A percentile compares a stretch with the other conserved stretches of the same genome.
phyloP scores from a whole-genome alignment of 1,139 yeast genomes.

The Blastobotrys apis region DNA sequence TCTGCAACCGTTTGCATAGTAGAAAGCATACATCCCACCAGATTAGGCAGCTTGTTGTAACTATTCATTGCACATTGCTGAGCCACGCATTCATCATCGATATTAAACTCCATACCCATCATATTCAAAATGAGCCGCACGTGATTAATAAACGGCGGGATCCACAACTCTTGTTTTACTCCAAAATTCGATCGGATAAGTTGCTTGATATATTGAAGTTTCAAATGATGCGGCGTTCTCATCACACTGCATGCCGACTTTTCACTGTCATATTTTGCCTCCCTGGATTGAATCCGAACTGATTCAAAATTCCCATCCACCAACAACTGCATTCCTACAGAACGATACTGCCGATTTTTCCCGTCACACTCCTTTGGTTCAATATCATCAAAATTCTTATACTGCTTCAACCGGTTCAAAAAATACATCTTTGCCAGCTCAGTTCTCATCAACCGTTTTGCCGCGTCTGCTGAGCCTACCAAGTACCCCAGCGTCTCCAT shows the following conservation, averaged over 20 bases:
- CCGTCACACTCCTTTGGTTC: neutral
- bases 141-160: constrained; percentile 24
- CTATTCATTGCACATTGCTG: constrained; percentile 27
- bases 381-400: neutral
- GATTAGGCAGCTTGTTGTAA: constrained; percentile 16
- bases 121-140: constrained; percentile 16
- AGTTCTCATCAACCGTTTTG: constrained; percentile 18
- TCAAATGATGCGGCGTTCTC: constrained; percentile 13
- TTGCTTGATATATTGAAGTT: constrained; percentile 15
- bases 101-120: constrained; percentile 14
- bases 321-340: constrained; percentile 11
- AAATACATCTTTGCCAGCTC: constrained; percentile 18
- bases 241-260: constrained; percentile 13
- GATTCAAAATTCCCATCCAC: constrained; percentile 10
- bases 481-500: constrained; percentile 14
- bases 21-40: neutral
- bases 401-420: constrained; percentile 14
- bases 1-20: neutral
- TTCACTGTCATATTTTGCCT: constrained; percentile 15
- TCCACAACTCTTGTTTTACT: constrained; percentile 23
- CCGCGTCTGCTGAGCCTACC: constrained; percentile 19
- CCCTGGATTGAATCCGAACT: constrained; percentile 20
- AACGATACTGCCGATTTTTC: constrained; percentile 12
- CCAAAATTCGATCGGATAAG: constrained; percentile 13
- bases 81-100: constrained; percentile 25